Evolutionary conservation across 108 stramenopile genomes (phyloP).

Genomic region (Cyclostephanos invisitatus): DNA sequence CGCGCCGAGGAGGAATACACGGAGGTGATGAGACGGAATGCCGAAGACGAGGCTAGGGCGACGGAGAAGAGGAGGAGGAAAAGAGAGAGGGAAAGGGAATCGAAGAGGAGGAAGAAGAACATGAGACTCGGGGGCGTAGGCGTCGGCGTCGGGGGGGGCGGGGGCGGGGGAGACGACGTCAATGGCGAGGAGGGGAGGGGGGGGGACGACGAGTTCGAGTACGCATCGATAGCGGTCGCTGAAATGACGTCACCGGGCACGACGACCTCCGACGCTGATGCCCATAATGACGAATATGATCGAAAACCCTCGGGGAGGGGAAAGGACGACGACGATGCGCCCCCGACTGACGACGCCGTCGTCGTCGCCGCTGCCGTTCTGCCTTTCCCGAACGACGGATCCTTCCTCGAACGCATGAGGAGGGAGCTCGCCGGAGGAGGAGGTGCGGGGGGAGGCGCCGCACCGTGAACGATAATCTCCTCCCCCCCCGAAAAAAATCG

Average conservation of each 20-base stretch:
- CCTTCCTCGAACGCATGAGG: conserved; percentile 71
- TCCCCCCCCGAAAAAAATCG: no score
- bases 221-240: conserved; percentile 25
- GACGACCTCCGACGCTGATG: neutral
- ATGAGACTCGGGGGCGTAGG: conserved; percentile 62
- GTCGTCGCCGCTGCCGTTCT: neutral
- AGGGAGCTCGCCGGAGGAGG: conserved; percentile 22
- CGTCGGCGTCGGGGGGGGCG: conserved; percentile 5
- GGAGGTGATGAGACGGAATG: conserved; percentile 21
- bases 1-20: conserved; percentile 56
- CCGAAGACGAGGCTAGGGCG: conserved; percentile 48
- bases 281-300: neutral
- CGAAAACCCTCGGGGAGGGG: conserved; percentile 6
- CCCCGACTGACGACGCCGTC: neutral
- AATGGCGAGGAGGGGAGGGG: conserved; percentile 15
- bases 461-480: no score
- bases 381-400: conserved; percentile 72
- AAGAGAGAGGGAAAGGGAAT: conserved; percentile 84
- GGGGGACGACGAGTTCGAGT: conserved; percentile 53
- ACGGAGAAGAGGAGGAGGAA: conserved; percentile 76
- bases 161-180: conserved; percentile 3
- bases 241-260: neutral
- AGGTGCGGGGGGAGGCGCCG: no score
- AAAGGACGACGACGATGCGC: no score
- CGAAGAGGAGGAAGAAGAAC: conserved; percentile 78